phyloP scores from a whole-genome alignment of 306 rosid species.

The Cucurbita moschata region DNA sequence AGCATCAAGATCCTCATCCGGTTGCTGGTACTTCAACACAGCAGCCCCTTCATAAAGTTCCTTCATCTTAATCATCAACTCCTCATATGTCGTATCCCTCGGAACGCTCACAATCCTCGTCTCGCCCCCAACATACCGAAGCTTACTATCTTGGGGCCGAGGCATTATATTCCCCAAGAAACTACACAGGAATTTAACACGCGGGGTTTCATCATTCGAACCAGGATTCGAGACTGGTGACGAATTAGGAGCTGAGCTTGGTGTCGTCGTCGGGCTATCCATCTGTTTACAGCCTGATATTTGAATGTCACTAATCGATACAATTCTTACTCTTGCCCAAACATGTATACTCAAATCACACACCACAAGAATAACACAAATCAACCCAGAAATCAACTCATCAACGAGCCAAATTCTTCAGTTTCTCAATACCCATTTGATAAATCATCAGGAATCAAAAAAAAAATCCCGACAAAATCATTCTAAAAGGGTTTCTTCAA shows the following conservation, averaged over 20 bases:
- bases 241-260: constrained; percentile 28
- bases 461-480: constrained; percentile 4
- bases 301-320: constrained; percentile 26
- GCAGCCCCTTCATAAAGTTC: constrained; percentile 76
- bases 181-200: constrained; percentile 84
- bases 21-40: constrained; percentile 87
- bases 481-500: background rate
- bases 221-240: constrained; percentile 19
- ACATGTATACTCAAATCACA: constrained; percentile 44
- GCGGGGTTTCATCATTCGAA: constrained; percentile 45
- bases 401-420: background rate
- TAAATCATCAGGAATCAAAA: constrained; percentile 1
- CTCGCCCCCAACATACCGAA: constrained; percentile 95
- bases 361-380: constrained; percentile 25
- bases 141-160: constrained; percentile 93
- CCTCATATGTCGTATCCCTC: constrained; percentile 54
- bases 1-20: constrained; percentile 95
- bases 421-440: constrained; percentile 15
- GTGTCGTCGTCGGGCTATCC: constrained; percentile 54
- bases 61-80: constrained; percentile 80
- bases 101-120: constrained; percentile 79
- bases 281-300: constrained; percentile 25
- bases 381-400: background rate
- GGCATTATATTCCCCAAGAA: constrained; percentile 86
- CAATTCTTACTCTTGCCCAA: constrained; percentile 33